phyloP scores from a whole-genome alignment of 2,329 filamentous ascomycete species.

The Ophiostoma novo-ulmi region DNA sequence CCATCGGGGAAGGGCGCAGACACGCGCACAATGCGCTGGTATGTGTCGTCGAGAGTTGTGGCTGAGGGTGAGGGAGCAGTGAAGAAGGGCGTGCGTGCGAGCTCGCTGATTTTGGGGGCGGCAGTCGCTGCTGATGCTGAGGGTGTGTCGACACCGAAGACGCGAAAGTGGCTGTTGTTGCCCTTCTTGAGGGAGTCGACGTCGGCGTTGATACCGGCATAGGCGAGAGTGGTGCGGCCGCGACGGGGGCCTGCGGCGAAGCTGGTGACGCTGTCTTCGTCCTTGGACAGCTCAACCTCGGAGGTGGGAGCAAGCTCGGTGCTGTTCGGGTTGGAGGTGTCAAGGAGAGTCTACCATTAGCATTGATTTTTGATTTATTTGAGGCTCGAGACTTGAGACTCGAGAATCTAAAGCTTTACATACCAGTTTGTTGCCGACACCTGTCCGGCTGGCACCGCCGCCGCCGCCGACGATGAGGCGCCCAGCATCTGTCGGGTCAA shows the following conservation, averaged over 20 bases:
- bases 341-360: constrained; percentile 57
- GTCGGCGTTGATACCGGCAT: constrained; percentile 82
- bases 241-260: constrained; percentile 63
- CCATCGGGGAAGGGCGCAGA: constrained; percentile 45
- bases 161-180: constrained; percentile 77
- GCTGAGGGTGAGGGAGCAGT: constrained; percentile 26
- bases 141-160: constrained; percentile 56
- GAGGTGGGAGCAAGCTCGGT: constrained; percentile 56
- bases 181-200: constrained; percentile 65
- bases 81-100: constrained; percentile 51
- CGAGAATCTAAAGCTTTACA: constrained; percentile 31
- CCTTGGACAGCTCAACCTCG: constrained; percentile 71
- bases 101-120: constrained; percentile 44
- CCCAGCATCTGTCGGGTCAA: constrained; percentile 72
- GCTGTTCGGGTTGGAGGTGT: constrained; percentile 60
- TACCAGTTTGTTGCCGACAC: constrained; percentile 83
- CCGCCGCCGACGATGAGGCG: constrained; percentile 80
- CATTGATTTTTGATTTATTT: neutral
- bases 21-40: constrained; percentile 56
- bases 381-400: neutral
- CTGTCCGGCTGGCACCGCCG: constrained; percentile 73
- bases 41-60: constrained; percentile 38
- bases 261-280: constrained; percentile 86
- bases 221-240: constrained; percentile 52
- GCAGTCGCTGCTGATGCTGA: constrained; percentile 33